Evolutionary conservation across 331 rosid genomes (phyloP), one percentile per base, ranked within the genome.

Genomic region (Acacia concinna): DNA sequence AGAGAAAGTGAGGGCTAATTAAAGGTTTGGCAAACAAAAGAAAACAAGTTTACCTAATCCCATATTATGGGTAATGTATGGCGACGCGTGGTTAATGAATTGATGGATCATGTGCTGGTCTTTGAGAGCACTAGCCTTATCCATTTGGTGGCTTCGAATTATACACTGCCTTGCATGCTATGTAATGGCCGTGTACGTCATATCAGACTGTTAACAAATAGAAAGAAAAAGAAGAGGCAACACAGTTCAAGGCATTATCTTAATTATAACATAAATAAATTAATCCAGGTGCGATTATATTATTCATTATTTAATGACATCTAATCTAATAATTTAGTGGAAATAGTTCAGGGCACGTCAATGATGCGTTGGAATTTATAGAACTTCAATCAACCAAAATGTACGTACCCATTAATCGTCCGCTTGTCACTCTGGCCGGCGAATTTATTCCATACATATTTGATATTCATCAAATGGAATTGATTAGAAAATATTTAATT

Each of bases 111-210:
- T 14, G 37, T 35, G 49, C 13, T 51, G 9, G 25, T 21, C 49
- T 52, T 2, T 8, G 49, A 73, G 2, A n/a, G 77, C 51, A 52
- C 8, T 73, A 21, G 11, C 27, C 75, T 79, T 79, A 79, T 84
- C 87, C 47, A 38, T 65, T 68, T 63, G n/a, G 28, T 47, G 49
- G 5, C 66, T 13, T 28, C 18, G 4, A 74, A 70, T 74, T 49
- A 69, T 21, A 31, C 71, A 32, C 3, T 41, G 75, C 57, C 78
- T 83, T 79, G 71, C 70, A 74, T 83, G 62, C 5, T 40, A 27
- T 38, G 71, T 71, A 44, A 41, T 79, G 47, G 12, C 62, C 20
- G n/a, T 47, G 46, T 46, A 49, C 21, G 69, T 72, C 74, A 32
- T 21, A 67, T 73, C n/a, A 67, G 44, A 25, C 12, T 46, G 18